Evolutionary conservation across 2,329 filamentous ascomycete genomes (phyloP).

Genomic region (Fusarium hainanense): DNA sequence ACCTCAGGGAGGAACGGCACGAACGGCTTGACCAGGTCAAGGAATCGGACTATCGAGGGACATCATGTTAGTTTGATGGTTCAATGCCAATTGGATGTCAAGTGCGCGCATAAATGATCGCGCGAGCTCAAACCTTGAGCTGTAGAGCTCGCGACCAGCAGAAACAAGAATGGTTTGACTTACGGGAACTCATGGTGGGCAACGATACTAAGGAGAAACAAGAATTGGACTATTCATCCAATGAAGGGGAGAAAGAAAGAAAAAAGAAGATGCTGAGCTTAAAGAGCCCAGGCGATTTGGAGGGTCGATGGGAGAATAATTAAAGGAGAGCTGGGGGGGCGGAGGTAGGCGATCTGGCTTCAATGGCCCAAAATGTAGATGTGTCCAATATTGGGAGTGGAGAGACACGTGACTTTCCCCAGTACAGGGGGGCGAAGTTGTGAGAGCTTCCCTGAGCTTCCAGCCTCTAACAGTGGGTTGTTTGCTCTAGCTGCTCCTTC

Average conservation of each 20-base stretch:
- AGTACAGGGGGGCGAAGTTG: constrained; percentile 13
- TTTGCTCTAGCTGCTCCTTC: not conserved
- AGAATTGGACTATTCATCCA: constrained; percentile 56
- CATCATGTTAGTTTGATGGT: constrained; percentile 25
- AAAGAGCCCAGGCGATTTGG: constrained; percentile 52
- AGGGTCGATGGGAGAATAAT: constrained; percentile 49
- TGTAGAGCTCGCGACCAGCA: constrained; percentile 34
- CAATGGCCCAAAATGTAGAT: constrained; percentile 56
- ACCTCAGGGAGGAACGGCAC: constrained; percentile 99
- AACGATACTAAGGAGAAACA: constrained; percentile 51
- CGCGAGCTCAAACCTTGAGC: constrained; percentile 30
- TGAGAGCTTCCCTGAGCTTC: constrained; percentile 36
- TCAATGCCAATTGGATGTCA: constrained; percentile 29
- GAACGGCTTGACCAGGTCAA: constrained; percentile 99
- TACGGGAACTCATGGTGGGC: constrained; percentile 67
- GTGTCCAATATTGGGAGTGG: constrained; percentile 57
- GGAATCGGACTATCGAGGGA: constrained; percentile 83
- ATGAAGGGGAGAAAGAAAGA: constrained; percentile 49
- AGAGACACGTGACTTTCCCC: constrained; percentile 49
- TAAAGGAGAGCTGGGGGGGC: constrained; percentile 52
- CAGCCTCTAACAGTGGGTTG: constrained; percentile 10
- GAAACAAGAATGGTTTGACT: constrained; percentile 49
- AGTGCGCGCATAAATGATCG: constrained; percentile 42
- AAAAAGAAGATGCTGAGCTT: constrained; percentile 52
- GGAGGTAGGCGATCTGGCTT: constrained; percentile 59